Base-by-base conservation (phyloP, 2,329 filamentous ascomycete genomes). In the Dryadomyces quercus-mongolicae region DNA sequence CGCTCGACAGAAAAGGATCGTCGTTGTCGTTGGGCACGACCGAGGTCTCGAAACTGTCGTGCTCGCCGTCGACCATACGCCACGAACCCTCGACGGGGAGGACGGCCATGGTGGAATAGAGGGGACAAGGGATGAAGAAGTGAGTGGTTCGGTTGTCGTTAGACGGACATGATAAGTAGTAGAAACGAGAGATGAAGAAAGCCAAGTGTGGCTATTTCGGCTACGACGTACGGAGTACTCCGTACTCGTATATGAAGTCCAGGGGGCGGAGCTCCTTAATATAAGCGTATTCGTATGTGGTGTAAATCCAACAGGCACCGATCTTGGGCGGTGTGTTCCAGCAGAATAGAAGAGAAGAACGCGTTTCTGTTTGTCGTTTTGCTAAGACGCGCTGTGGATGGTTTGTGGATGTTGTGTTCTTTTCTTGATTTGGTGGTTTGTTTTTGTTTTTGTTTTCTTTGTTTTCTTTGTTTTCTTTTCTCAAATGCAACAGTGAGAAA, bases 41-140 rank as follows among this genome's bases (percentile, higher is more conserved):
- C 10, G 74, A 73, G 6, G 77, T 79, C 60, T 80, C 78, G 62
- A 81, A 81, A 61, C 76, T 80, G 62, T 81, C 78, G 63, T 81
- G 74, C 54, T 81, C 78, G 62, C 72, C 77, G 55, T 82, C 78
- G 13, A 82, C 77, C 67, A 82, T 72, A 60, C 78, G 78, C 78
- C 78, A 82, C 20, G 78, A 81, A 59, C 74, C 73, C 58, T 78
- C 75, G 45, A 78, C 69, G 40, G 72, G 71, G 16, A 73, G 62
- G 21, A 63, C 61, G 4, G 49, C 46, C 55, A 58, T 59, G 40
- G 21, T 38, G 31, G 7, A 10, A 20, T n/a, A n/a, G n/a, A n/a
- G n/a, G n/a, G n/a, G n/a, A n/a, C n/a, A n/a, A n/a, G n/a, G n/a
- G n/a, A n/a, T 2, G 18, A 13, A n/a, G 40, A 3, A 20, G 10